Evolutionary conservation across 192 early-diverging fungal genomes (phyloP), one percentile per base, ranked within the genome.

Genomic region (Mortierella antarctica): DNA sequence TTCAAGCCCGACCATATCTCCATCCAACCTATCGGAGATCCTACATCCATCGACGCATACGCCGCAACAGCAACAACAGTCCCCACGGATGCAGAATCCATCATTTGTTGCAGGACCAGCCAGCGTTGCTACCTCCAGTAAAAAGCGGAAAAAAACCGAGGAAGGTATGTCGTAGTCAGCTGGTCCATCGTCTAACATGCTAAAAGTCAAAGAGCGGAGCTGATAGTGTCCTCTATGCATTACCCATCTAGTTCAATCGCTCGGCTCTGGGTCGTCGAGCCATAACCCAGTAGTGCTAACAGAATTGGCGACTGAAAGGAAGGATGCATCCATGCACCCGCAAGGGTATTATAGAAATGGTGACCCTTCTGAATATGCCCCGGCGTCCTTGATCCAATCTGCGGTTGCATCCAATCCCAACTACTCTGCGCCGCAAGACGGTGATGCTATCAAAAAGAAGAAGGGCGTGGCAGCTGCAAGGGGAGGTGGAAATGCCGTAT

Each of bases 101-200:
- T 12, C 17, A 6, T 73, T 44, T 56, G 21, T 21, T 10, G 54
- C 46, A 6, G 62, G 71, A 14, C 21, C 71, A 17, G 9, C 64
- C 8, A 18, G 31, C 7, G n/a, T 2, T n/a, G 2, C 48, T 0
- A 10, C 56, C 2, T 8, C 21, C 18, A 58, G 13, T 5, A 73
- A 55, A 21, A 73, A 73, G n/a, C 57, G 71, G 44, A 73, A 73
- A 48, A 73, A 65, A 9, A 46, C 55, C 4, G 46, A 65, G 23
- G 71, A 64, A 73, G 71, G 71, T 73, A 64, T 50, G 10, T 50
- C 49, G 17, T 50, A 50, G 17, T 50, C 49, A 50, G 10, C 40
- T 59, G 11, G 2, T 42, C 14, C 11, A 23, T 10, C 31, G 10
- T 13, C 57, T n/a, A 12, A 11, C 42, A 12, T 11, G 23, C 6